Conservation (phyloP, 2,329 filamentous ascomycete species). For the Aspergillus piperis region DNA sequence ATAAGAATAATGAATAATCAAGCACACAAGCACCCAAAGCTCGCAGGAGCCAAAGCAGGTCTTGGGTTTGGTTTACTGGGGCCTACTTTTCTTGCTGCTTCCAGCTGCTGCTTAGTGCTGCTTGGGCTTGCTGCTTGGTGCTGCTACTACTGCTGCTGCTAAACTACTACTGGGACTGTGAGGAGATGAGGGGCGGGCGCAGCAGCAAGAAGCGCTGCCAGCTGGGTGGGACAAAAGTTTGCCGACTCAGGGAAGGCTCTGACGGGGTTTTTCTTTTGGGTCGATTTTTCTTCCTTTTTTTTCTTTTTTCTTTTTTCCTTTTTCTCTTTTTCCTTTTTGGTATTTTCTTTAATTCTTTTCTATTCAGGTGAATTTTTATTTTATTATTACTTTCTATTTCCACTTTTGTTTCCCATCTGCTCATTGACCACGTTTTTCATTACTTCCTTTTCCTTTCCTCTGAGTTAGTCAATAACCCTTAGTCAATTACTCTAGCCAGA, state of each 20-base stretch:
- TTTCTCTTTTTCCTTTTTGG: not conserved
- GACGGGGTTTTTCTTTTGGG: too few species aligned
- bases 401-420: not conserved
- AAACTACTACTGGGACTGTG: not conserved
- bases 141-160: not conserved
- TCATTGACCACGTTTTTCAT: not conserved
- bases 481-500: too few species aligned
- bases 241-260: slow-evolving; percentile 16
- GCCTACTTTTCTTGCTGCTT: not conserved
- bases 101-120: not conserved
- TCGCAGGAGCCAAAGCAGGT: not conserved
- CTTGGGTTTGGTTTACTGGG: not conserved
- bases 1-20: slow-evolving; percentile 10
- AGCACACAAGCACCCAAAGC: slow-evolving; percentile 1
- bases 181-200: slow-evolving; percentile 25
- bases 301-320: not conserved
- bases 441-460: not conserved
- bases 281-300: too few species aligned
- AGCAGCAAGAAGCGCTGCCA: slow-evolving; percentile 10
- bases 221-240: slow-evolving; percentile 25
- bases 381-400: not conserved
- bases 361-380: not conserved
- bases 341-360: not conserved
- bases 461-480: not conserved
- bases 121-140: not conserved